Conservation (phyloP, 2,329 filamentous ascomycete genomes). For the Fusarium foetens region DNA sequence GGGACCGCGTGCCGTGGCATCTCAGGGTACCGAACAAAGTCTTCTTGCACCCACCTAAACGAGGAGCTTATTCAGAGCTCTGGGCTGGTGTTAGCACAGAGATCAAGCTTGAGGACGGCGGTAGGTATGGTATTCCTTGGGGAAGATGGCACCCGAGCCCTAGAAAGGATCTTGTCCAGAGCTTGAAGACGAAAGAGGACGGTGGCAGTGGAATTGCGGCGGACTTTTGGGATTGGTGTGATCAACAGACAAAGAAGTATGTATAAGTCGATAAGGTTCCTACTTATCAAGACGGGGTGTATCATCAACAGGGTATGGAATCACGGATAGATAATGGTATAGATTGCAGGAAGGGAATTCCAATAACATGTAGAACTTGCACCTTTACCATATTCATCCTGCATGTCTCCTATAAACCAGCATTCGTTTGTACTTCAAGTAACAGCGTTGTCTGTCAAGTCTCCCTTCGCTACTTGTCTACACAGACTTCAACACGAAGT, state of each 20-base stretch:
- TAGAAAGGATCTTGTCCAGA: background rate
- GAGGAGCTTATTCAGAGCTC: conserved; percentile 55
- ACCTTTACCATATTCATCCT: too few species aligned
- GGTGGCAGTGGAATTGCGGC: background rate
- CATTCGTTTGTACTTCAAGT: too few species aligned
- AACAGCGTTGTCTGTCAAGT: too few species aligned
- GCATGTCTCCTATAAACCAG: too few species aligned
- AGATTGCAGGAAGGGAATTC: background rate
- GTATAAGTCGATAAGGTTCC: fast-evolving
- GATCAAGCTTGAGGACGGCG: conserved; percentile 45
- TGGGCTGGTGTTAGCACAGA: conserved; percentile 53
- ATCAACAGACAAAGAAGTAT: background rate
- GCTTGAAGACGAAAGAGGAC: background rate
- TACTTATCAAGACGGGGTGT: fast-evolving
- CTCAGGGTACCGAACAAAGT: conserved; percentile 34
- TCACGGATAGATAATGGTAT: background rate
- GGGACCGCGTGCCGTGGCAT: conserved; percentile 6
- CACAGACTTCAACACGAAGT: background rate
- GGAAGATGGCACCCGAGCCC: background rate
- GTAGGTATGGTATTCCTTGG: conserved; percentile 1
- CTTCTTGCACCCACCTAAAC: conserved; percentile 44
- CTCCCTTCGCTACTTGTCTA: background rate
- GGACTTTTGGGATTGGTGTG: conserved; percentile 4
- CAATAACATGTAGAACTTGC: too few species aligned
- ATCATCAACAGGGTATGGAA: fast-evolving